phyloP scores from a whole-genome alignment of 164 flowering plant genomes.

The Nelumbo lutea region DNA sequence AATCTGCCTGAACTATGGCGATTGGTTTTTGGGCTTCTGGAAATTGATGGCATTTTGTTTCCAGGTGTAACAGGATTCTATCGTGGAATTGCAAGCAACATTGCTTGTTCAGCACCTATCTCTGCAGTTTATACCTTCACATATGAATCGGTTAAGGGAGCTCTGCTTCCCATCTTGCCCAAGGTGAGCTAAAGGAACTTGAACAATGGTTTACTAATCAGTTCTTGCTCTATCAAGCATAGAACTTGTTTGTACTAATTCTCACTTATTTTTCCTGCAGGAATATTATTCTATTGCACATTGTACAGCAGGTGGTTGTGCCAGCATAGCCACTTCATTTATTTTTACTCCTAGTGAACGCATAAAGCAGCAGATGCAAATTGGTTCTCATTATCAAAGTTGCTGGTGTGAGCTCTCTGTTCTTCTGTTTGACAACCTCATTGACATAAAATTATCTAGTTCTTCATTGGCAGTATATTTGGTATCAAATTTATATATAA shows the following conservation, averaged over 20 bases:
- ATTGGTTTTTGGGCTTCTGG: background rate
- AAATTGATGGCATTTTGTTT: constrained; percentile 8
- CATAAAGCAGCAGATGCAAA: constrained; percentile 99
- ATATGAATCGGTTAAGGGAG: constrained; percentile 87
- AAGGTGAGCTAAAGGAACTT: constrained; percentile 40
- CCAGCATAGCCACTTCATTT: constrained; percentile 96
- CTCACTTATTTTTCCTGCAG: constrained; percentile 33
- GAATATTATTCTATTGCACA: constrained; percentile 80
- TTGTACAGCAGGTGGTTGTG: constrained; percentile 90
- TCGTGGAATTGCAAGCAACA: constrained; percentile 88
- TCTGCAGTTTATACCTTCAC: constrained; percentile 93
- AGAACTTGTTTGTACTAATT: background rate
- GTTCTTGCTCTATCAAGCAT: background rate
- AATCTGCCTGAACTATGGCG: background rate
- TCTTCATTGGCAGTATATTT: background rate
- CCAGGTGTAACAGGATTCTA: constrained; percentile 84
- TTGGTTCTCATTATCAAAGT: constrained; percentile 67
- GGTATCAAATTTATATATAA: background rate
- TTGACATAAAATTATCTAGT: background rate
- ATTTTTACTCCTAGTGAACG: constrained; percentile 96
- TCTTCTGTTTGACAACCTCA: background rate
- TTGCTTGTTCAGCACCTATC: constrained; percentile 92
- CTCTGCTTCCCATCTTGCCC: constrained; percentile 73
- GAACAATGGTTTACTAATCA: background rate
- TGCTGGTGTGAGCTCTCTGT: constrained; percentile 57